Conservation (phyloP, 306 rosid species). For the Vigna hirtella region DNA sequence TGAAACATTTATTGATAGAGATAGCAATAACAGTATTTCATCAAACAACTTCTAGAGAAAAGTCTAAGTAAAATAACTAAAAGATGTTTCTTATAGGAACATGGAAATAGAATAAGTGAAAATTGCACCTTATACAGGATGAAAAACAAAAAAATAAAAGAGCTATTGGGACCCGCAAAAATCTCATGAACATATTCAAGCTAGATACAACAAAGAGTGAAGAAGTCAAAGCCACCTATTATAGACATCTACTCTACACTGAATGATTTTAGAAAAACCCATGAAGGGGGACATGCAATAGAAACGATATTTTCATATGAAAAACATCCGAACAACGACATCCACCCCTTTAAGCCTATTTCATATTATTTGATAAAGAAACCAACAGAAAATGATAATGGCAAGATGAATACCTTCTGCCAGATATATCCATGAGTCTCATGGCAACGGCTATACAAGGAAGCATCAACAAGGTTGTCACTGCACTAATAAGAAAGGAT, state of each 20-base stretch:
- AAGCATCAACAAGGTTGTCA: constrained; percentile 96
- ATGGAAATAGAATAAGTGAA: background rate
- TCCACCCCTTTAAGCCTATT: constrained; percentile 22
- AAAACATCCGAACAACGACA: constrained; percentile 13
- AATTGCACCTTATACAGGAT: constrained; percentile 8
- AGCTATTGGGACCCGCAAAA: constrained; percentile 5
- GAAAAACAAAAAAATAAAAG: background rate
- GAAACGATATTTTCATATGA: constrained; percentile 8
- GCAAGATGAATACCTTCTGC: constrained; percentile 74
- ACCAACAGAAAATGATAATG: constrained; percentile 3
- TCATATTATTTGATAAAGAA: constrained; percentile 22
- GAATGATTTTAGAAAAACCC: constrained; percentile 21
- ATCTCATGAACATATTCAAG: constrained; percentile 8
- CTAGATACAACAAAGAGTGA: constrained; percentile 11
- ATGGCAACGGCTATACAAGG: constrained; percentile 94
- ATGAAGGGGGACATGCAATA: background rate
- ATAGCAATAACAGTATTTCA: constrained; percentile 21
- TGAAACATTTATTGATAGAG: background rate
- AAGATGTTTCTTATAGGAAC: no score
- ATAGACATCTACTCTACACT: constrained; percentile 21
- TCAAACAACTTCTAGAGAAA: constrained; percentile 16
- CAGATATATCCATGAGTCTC: constrained; percentile 95
- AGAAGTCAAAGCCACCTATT: constrained; percentile 12
- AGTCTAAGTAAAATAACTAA: background rate
- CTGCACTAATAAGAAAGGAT: constrained; percentile 80